phyloP scores from a whole-genome alignment of 805 yeast species.

The Teunomyces aglyptinius region DNA sequence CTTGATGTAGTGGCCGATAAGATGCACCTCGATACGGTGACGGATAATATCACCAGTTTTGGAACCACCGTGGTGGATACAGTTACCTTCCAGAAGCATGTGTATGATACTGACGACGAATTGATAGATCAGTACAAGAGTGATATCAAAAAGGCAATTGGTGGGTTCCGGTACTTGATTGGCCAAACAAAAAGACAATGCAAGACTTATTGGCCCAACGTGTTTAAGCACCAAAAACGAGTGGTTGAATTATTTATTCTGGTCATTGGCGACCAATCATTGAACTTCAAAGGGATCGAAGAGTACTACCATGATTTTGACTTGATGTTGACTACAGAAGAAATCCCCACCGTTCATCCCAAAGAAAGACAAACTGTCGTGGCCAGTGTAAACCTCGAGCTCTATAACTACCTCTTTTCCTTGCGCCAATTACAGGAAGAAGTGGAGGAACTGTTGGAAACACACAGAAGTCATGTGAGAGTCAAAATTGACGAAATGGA shows the following conservation, averaged over 20 bases:
- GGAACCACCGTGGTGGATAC: slow-evolving; percentile 11
- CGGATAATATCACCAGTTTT: slow-evolving; percentile 10
- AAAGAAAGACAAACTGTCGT: slow-evolving; percentile 28
- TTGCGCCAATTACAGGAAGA: slow-evolving; percentile 15
- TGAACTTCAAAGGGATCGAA: slow-evolving; percentile 35
- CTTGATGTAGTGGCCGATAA: slow-evolving; percentile 2
- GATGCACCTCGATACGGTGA: slow-evolving; percentile 1
- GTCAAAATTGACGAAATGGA: slow-evolving; percentile 40
- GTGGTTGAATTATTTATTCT: slow-evolving; percentile 28
- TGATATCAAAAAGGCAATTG: slow-evolving; percentile 22
- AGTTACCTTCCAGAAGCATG: slow-evolving; percentile 3
- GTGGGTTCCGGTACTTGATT: slow-evolving; percentile 42
- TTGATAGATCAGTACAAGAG: slow-evolving; percentile 13
- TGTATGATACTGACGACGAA: slow-evolving; percentile 17
- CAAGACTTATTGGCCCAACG: slow-evolving; percentile 23
- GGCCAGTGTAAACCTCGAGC: slow-evolving; percentile 24
- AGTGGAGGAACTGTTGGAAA: slow-evolving; percentile 21
- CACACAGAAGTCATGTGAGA: slow-evolving; percentile 27
- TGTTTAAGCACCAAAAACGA: slow-evolving; percentile 33
- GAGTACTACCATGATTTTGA: slow-evolving; percentile 31
- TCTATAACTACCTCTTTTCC: slow-evolving; percentile 22
- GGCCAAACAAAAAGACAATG: slow-evolving; percentile 24
- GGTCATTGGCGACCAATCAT: slow-evolving; percentile 34
- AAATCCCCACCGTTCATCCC: slow-evolving; percentile 35
- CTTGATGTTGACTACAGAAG: slow-evolving; percentile 24